Percentiles rank a stretch among this genome's conserved stretches.
Evolutionary conservation across 169 alveolate genomes (phyloP).

Genomic region (Babesia divergens): DNA sequence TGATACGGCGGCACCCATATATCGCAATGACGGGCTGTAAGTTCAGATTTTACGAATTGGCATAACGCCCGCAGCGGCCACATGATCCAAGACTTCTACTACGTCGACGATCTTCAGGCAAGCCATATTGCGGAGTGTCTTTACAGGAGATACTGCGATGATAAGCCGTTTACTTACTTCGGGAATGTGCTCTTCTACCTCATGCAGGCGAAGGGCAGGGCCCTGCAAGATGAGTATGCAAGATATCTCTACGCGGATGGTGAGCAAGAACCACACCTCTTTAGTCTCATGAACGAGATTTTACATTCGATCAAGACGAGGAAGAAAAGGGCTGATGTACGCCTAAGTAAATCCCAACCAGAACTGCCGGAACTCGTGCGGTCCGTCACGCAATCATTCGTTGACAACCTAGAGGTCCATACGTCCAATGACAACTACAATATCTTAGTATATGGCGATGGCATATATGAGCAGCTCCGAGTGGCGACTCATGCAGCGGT

Average conservation of each 20-base stretch:
- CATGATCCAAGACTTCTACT: conserved; percentile 24
- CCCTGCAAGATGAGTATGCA: background rate
- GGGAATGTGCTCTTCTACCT: conserved; percentile 62
- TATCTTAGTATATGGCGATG: conserved; percentile 51
- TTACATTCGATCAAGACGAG: background rate
- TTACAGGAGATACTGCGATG: conserved; percentile 10
- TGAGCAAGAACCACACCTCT: conserved; percentile 36
- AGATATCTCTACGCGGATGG: conserved; percentile 7
- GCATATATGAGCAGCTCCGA: conserved; percentile 22
- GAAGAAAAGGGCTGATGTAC: background rate
- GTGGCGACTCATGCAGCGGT: conserved; percentile 15
- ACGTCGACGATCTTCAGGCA: conserved; percentile 32
- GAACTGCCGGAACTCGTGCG: background rate
- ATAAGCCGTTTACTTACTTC: conserved; percentile 39
- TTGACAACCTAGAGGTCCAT: background rate
- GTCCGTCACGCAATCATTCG: background rate
- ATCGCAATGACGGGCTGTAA: background rate
- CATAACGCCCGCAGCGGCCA: background rate
- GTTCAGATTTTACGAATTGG: background rate
- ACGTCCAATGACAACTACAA: background rate
- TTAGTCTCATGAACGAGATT: conserved; percentile 31
- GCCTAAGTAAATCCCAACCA: background rate
- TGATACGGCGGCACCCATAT: background rate
- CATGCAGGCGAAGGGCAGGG: conserved; percentile 8
- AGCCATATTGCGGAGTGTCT: conserved; percentile 4